Evolutionary conservation across 2,329 filamentous ascomycete species (phyloP), one percentile per base, ranked within the genome.

Genomic region (Phaeosphaeriaceae sp.): DNA sequence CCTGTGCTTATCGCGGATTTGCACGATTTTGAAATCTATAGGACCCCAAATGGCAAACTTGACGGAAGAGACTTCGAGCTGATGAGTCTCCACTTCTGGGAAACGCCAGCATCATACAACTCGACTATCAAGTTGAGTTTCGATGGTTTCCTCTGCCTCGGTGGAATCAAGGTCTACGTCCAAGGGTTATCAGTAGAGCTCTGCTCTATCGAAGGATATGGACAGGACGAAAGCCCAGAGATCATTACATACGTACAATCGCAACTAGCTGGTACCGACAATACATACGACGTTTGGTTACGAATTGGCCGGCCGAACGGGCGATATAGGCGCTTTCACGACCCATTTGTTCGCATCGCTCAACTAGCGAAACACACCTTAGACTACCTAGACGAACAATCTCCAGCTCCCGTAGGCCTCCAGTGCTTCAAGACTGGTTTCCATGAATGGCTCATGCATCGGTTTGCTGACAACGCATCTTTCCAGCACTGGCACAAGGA

Each of bases 301-400:
- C 82, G 82, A 10, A 74, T 96, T 1, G 67, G 67, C 1, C 62
- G 56, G 1, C 89, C 91, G 0, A 80, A 86, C 0, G 25, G 61
- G 0, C 86, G 88, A 40, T 96, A 95, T 67, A 61, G 59, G 11
- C 78, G 86, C 1, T 93, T 89, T 65, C 84, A 88, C 57, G 49
- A 76, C 0, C 82, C 86, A 0, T 94, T 92, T 60, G 58, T 88
- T 0, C 95, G 91, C 91, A 75, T 93, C 1, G 89, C 87, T 0
- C 83, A 89, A 52, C 78, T 95, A 0, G 82, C 85, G 0, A 94
- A 93, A 69, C 87, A 92, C 66, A 83, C 90, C 22, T 81, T 93
- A 1, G 89, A 93, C 60, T 95, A 85, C 63, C 79, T 90, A 48
- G 64, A 74, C 1, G 56, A 67, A 1, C 51, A 71, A 3, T 25